Percentiles rank a stretch among this genome's conserved stretches.
Conservation (phyloP, 345 rosid genomes). For the Excoecaria agallocha region DNA sequence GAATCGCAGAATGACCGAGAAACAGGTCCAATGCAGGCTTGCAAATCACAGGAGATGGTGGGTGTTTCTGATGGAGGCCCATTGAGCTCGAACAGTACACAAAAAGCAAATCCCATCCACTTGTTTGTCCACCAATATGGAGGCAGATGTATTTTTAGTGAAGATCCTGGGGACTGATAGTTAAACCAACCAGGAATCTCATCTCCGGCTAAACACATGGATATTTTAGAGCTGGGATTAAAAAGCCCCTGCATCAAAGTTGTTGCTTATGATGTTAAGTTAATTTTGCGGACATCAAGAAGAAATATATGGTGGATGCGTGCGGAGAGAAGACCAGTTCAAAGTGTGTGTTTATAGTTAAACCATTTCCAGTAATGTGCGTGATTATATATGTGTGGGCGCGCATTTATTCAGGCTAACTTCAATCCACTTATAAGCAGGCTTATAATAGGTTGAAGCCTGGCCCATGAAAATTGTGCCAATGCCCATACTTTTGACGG, state of each 20-base stretch:
- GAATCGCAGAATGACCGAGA: background rate
- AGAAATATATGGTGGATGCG: background rate
- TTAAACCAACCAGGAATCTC: conserved; percentile 9
- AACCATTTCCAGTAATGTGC: too few relatives aligned
- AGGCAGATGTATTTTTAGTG: background rate
- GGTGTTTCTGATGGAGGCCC: background rate
- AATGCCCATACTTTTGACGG: too few relatives aligned
- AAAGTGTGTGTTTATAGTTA: too few relatives aligned
- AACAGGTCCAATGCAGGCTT: background rate
- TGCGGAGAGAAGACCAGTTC: too few relatives aligned
- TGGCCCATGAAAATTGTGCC: too few relatives aligned
- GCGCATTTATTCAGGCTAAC: too few relatives aligned
- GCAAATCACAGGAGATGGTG: background rate
- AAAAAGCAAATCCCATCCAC: conserved; percentile 15
- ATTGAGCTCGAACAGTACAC: background rate
- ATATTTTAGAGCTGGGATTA: background rate
- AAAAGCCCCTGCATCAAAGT: background rate
- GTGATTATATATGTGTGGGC: too few relatives aligned
- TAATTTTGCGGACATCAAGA: background rate
- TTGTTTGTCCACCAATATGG: background rate
- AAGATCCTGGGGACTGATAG: background rate
- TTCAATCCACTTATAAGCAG: too few relatives aligned
- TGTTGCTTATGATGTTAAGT: background rate
- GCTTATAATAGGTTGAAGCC: too few relatives aligned
- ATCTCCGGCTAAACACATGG: background rate